Evolutionary conservation across 2,329 filamentous ascomycete genomes (phyloP), one percentile per base, ranked within the genome.

Genomic region (Gyromitra esculenta): DNA sequence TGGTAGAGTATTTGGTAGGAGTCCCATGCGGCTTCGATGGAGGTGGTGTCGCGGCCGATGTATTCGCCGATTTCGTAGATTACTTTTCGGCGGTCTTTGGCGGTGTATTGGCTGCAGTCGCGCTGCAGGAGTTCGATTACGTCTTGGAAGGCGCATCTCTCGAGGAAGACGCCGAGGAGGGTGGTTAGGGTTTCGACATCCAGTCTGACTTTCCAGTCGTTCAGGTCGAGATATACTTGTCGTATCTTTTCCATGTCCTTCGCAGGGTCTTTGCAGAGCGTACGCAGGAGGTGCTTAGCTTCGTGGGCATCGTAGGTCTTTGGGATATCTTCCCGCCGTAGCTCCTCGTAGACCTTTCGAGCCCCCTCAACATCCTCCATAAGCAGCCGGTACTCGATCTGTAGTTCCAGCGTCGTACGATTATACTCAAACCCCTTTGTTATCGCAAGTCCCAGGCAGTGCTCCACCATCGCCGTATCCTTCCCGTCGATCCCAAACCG

Each of bases 381-480:
- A 48, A 88, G 87, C n/a, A 97, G 86, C 11, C 90, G 89, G 80
- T 96, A 92, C 73, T 91, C 88, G 80, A 98, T 88, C 81, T 94
- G 89, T 65, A 96, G 86, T 60, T 93, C 86, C 79, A 89, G 91
- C 0, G 94, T 96, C 64, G 87, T 86, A 9, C 89, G 87, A 82
- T 97, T 88, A 0, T 91, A 88, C 66, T 86, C 82, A 25, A 97
- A 88, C 3, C 87, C 88, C 80, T 89, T 88, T 80, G 90, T 89
- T 57, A 87, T 82, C 1, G 90, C 90, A 15, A 60, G 25, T 1
- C 18, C 31, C 11, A 76, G 57, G 35, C 52, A 73, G 2, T 69
- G 48, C 0, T 48, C 62, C 7, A 37, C 65, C 59, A 92, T 85
- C 79, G 92, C 89, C 0, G 89, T 87, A 80, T 96, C 90, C 9